A percentile compares a stretch with the other conserved stretches of the same genome.
These are phyloP conservation scores for Bruguiera sexangula DNA, from an alignment of 345 rosid genomes.

Conservation along the genomic window DNA sequence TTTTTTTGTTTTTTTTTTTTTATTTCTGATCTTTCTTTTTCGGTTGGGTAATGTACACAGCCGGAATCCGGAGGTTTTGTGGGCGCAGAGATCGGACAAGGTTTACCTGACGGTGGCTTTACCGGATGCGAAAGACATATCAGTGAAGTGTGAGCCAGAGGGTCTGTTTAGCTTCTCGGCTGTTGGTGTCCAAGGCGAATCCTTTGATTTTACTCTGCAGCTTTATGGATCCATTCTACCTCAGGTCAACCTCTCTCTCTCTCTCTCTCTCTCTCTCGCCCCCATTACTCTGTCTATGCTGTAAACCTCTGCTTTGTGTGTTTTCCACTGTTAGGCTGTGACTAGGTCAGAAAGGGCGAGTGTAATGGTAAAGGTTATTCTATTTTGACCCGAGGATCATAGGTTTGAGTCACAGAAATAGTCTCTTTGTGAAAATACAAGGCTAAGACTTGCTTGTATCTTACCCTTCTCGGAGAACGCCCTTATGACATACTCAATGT, in stretches of 20 bases:
- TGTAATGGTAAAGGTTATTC: too few species aligned
- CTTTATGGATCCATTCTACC: constrained; percentile 59
- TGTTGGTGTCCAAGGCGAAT: constrained; percentile 60
- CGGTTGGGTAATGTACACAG: constrained; percentile 24
- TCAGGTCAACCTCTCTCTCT: constrained; percentile 37
- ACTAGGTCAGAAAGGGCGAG: too few species aligned
- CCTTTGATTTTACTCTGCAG: constrained; percentile 61
- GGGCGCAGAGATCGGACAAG: constrained; percentile 93
- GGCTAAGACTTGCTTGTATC: too few species aligned
- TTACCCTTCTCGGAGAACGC: too few species aligned
- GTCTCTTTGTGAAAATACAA: too few species aligned
- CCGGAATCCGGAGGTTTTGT: constrained; percentile 90
- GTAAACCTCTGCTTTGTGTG: background rate
- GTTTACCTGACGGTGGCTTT: constrained; percentile 73
- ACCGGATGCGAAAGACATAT: constrained; percentile 78
- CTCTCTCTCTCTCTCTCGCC: background rate
- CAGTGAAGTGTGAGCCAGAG: constrained; percentile 69
- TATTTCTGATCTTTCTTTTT: background rate
- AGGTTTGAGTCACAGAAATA: too few species aligned
- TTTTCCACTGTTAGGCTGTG: background rate
- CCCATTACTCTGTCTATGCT: too few species aligned
- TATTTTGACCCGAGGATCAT: too few species aligned
- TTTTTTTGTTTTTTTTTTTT: background rate
- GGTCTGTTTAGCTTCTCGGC: constrained; percentile 84
- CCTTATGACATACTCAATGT: too few species aligned